Evolutionary conservation across 345 rosid genomes (phyloP).

Genomic region (Garcia nutans): DNA sequence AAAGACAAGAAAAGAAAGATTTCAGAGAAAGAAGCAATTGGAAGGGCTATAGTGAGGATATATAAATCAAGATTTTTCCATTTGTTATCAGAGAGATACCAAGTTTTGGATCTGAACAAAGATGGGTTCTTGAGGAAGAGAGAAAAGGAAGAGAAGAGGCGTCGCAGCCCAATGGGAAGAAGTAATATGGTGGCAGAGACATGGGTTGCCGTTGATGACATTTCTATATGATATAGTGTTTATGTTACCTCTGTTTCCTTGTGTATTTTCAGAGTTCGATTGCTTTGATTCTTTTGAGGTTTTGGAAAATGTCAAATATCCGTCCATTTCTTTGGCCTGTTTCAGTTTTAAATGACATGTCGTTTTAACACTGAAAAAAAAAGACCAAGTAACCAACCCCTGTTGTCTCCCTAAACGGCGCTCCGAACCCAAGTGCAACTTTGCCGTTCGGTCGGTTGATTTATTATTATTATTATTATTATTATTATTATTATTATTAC

Average conservation of each 20-base stretch:
- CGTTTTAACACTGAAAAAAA: too few relatives aligned
- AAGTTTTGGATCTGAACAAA: slow-evolving; percentile 46
- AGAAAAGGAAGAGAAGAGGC: slow-evolving; percentile 53
- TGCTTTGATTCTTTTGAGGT: not conserved
- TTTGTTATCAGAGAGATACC: slow-evolving; percentile 48
- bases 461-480: too few relatives aligned
- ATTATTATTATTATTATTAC: too few relatives aligned
- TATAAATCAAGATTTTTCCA: slow-evolving; percentile 52
- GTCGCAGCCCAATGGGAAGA: slow-evolving; percentile 50
- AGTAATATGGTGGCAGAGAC: slow-evolving; percentile 44
- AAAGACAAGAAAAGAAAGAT: slow-evolving; percentile 47
- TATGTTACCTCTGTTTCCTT: not conserved
- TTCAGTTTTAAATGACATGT: not conserved
- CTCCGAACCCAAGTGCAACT: not conserved
- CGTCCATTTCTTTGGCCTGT: not conserved
- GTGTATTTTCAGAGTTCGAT: not conserved
- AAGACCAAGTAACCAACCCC: too few relatives aligned
- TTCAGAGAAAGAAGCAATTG: slow-evolving; percentile 48
- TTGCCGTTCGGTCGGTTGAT: not conserved
- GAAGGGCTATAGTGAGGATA: slow-evolving; percentile 48
- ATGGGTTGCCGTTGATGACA: slow-evolving; percentile 51
- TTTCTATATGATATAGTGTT: not conserved
- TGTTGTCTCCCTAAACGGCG: not conserved
- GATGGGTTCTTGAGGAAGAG: slow-evolving; percentile 54
- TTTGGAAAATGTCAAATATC: not conserved